Evolutionary conservation across 2,329 filamentous ascomycete genomes (phyloP).

Genomic region (Dactylonectria macrodidyma): DNA sequence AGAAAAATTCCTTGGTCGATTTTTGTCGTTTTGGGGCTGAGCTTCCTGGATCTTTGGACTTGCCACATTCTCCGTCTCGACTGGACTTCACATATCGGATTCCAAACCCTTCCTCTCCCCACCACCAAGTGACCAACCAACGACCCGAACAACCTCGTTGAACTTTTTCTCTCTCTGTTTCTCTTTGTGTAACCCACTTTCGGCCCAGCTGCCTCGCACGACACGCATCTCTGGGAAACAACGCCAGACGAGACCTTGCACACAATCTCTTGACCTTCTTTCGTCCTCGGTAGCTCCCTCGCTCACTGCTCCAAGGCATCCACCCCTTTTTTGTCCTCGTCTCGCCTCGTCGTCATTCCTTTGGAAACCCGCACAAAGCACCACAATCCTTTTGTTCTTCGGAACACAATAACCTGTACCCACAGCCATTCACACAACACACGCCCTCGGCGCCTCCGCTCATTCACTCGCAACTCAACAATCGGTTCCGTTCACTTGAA

Average conservation of each 20-base stretch:
- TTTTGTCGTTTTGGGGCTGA: slow-evolving; percentile 20
- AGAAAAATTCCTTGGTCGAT: background rate
- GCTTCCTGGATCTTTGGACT: slow-evolving; percentile 4
- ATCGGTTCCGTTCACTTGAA: slow-evolving; percentile 19
- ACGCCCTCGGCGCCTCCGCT: background rate
- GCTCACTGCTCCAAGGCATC: slow-evolving; percentile 15
- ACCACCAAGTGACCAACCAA: slow-evolving; percentile 8
- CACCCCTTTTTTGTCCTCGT: slow-evolving; percentile 21
- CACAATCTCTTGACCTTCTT: background rate
- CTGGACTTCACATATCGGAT: background rate
- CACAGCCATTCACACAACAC: background rate
- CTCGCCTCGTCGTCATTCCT: slow-evolving; percentile 35
- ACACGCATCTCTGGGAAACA: background rate
- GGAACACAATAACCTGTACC: slow-evolving; percentile 31
- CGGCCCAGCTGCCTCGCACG: background rate
- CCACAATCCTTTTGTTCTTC: slow-evolving; percentile 40
- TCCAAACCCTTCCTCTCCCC: background rate
- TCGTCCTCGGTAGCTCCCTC: slow-evolving; percentile 1
- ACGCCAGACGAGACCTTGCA: slow-evolving; percentile 1
- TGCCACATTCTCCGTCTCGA: slow-evolving; percentile 7
- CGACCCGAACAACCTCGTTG: background rate
- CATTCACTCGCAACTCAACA: slow-evolving; percentile 11
- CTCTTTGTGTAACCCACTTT: slow-evolving; percentile 4
- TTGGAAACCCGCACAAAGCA: slow-evolving; percentile 31
- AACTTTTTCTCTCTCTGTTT: background rate